Evolutionary conservation across 352 stramenopile genomes (phyloP).

Genomic region (Globisporangium okanoganense): DNA sequence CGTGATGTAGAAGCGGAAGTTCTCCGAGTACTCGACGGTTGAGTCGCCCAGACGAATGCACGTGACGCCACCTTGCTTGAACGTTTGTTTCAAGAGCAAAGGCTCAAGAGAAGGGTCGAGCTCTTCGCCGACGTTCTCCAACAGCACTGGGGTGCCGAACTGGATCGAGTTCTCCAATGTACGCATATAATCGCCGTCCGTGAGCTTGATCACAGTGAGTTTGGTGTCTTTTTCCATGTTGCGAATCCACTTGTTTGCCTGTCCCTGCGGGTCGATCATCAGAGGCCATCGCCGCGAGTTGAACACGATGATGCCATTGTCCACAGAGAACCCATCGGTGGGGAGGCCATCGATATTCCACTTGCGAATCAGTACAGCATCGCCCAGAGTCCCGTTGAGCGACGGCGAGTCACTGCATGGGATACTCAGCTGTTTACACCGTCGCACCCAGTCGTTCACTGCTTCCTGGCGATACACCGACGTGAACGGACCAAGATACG

Average conservation of each 20-base stretch:
- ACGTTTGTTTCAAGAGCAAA: slow-evolving; percentile 92
- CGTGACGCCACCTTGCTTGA: slow-evolving; percentile 91
- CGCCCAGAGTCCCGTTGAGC: slow-evolving; percentile 84
- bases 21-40: slow-evolving; percentile 90
- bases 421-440: slow-evolving; percentile 76
- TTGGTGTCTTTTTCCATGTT: slow-evolving; percentile 92
- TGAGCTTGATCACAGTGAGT: slow-evolving; percentile 93
- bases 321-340: slow-evolving; percentile 91
- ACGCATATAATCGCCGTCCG: slow-evolving; percentile 90
- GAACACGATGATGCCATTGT: slow-evolving; percentile 95
- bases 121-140: slow-evolving; percentile 92
- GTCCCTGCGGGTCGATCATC: slow-evolving; percentile 94
- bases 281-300: slow-evolving; percentile 93
- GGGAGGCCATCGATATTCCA: slow-evolving; percentile 95
- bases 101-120: slow-evolving; percentile 92
- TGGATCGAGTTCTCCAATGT: slow-evolving; percentile 92
- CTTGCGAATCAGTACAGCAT: slow-evolving; percentile 90
- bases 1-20: slow-evolving; percentile 94
- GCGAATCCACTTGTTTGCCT: slow-evolving; percentile 95
- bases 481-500: slow-evolving; percentile 93
- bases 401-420: slow-evolving; percentile 85
- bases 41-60: slow-evolving; percentile 92
- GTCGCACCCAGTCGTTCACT: slow-evolving; percentile 71
- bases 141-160: slow-evolving; percentile 89
- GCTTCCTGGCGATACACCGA: slow-evolving; percentile 80